phyloP scores from a whole-genome alignment of 345 rosid genomes.

The Camelina sativa region DNA sequence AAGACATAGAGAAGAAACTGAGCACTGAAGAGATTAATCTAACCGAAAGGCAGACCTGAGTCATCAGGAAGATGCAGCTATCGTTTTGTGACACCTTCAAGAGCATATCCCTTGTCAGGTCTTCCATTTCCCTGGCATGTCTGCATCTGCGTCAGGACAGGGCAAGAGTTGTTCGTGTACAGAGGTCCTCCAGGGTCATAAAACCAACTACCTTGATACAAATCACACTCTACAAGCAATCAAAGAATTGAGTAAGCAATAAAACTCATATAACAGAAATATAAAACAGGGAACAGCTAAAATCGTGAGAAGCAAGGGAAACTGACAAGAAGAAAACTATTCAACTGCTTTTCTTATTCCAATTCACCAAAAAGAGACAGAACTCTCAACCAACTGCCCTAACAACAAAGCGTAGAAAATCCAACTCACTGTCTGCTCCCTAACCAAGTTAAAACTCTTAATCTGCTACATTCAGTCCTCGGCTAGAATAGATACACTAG shows the following conservation, averaged over 20 bases:
- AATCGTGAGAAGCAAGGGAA: conserved; percentile 25
- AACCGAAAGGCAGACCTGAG: too few relatives aligned
- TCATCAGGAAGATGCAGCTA: conserved; percentile 83
- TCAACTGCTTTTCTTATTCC: conserved; percentile 13
- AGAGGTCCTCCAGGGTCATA: conserved; percentile 75
- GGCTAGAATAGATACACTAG: not conserved
- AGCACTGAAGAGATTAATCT: too few relatives aligned
- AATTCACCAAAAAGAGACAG: conserved; percentile 20
- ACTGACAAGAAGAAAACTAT: conserved; percentile 4
- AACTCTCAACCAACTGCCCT: conserved; percentile 6
- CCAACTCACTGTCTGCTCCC: conserved; percentile 1
- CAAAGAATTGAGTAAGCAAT: conserved; percentile 8
- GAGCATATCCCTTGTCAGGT: conserved; percentile 87
- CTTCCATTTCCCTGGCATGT: conserved; percentile 99
- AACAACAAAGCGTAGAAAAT: conserved; percentile 2
- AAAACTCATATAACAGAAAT: not conserved
- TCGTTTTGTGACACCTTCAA: conserved; percentile 76
- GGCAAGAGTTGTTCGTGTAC: conserved; percentile 93
- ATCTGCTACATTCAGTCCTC: conserved; percentile 11
- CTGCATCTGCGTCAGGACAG: conserved; percentile 92
- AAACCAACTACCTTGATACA: conserved; percentile 84
- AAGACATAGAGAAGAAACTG: too few relatives aligned
- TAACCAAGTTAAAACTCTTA: conserved; percentile 10
- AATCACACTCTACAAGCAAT: conserved; percentile 70
- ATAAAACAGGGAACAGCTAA: conserved; percentile 4